Conservation (phyloP, 164 flowering plant species). For the Liriodendron chinense region DNA sequence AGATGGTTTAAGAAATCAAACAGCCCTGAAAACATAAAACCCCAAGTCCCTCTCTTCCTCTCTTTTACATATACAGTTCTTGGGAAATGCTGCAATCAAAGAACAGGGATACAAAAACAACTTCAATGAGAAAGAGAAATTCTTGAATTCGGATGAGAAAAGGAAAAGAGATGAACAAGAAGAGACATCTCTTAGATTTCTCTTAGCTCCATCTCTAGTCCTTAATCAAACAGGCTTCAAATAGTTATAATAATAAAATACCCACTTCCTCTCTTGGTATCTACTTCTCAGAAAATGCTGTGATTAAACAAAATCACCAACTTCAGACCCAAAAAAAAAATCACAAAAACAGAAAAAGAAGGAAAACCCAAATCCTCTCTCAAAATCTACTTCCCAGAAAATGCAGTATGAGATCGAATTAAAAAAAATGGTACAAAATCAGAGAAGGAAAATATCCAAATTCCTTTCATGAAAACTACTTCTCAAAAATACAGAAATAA, state of each 20-base stretch:
- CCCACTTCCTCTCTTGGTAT: neutral
- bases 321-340: neutral
- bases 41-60: neutral
- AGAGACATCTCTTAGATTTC: neutral
- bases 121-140: neutral
- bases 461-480: neutral
- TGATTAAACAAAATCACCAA: neutral
- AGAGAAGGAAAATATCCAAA: neutral
- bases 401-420: neutral
- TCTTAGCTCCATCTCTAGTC: neutral
- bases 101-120: neutral
- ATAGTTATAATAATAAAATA: neutral
- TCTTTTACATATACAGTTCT: neutral
- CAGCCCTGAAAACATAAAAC: slow-evolving; percentile 7
- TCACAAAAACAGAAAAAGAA: neutral
- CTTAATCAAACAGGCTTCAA: neutral
- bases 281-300: slow-evolving; percentile 6
- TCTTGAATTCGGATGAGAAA: neutral
- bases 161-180: neutral
- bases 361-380: neutral
- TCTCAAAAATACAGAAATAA: too few species aligned
- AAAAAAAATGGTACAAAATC: too few species aligned
- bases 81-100: slow-evolving; percentile 7
- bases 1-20: neutral
- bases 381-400: neutral